A percentile compares a stretch with the other conserved stretches of the same genome.
phyloP scores from a whole-genome alignment of 2,329 filamentous ascomycete genomes.

The Paracoccidioides lutzii region DNA sequence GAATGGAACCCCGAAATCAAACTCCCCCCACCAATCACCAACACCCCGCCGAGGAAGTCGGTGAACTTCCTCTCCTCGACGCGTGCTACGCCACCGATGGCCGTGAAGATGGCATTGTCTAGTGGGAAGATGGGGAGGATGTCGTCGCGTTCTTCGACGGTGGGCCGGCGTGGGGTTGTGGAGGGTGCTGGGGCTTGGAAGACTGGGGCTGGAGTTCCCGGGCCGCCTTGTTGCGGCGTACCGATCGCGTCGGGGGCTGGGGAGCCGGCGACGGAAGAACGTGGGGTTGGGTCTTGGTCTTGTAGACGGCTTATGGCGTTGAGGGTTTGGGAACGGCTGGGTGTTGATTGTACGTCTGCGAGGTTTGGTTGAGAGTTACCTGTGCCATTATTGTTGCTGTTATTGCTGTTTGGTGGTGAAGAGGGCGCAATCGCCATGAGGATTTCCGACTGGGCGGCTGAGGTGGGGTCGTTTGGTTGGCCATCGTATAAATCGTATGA shows the following conservation, averaged over 20 bases:
- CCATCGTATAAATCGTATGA: slow-evolving; percentile 92
- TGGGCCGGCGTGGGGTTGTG: slow-evolving; percentile 17
- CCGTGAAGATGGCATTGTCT: slow-evolving; percentile 79
- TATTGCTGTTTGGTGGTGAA: slow-evolving; percentile 15
- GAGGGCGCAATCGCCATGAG: slow-evolving; percentile 39
- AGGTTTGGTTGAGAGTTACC: slow-evolving; percentile 27
- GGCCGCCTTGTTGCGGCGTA: slow-evolving; percentile 47
- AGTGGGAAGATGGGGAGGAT: slow-evolving; percentile 73
- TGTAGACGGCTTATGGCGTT: slow-evolving; percentile 57
- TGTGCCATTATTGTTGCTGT: slow-evolving; percentile 15
- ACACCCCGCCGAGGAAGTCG: slow-evolving; percentile 79
- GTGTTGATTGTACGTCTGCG: slow-evolving; percentile 29
- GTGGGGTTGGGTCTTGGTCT: slow-evolving; percentile 62
- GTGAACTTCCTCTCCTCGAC: slow-evolving; percentile 86
- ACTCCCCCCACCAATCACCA: slow-evolving; percentile 76
- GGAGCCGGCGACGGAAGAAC: slow-evolving; percentile 74
- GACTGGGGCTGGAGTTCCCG: slow-evolving; percentile 29
- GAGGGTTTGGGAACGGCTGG: slow-evolving; percentile 46
- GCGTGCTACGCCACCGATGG: slow-evolving; percentile 73
- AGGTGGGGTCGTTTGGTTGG: slow-evolving; percentile 80
- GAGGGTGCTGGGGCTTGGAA: slow-evolving; percentile 6
- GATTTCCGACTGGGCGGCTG: slow-evolving; percentile 64
- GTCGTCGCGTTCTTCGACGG: slow-evolving; percentile 54
- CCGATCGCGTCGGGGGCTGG: slow-evolving; percentile 64
- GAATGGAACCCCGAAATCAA: slow-evolving; percentile 68